These are phyloP conservation scores for Acacia concinna DNA, from an alignment of 331 rosid species.

Conservation along the genomic window DNA sequence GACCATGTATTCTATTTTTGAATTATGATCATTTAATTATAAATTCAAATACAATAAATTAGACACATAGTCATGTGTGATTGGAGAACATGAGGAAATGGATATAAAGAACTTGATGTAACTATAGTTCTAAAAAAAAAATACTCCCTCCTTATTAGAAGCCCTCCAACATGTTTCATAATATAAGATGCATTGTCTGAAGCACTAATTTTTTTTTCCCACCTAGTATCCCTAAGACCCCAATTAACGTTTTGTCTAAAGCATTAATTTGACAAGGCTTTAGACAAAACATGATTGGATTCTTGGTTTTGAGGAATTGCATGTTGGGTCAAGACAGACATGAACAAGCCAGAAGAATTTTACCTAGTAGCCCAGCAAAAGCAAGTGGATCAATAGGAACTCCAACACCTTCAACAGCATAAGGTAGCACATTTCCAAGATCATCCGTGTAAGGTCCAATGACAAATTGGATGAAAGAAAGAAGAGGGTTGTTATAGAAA, in stretches of 20 bases:
- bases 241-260: too few relatives aligned
- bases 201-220: too few relatives aligned
- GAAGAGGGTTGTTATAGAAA: slow-evolving; percentile 86
- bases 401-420: slow-evolving; percentile 97
- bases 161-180: not conserved
- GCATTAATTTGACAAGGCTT: too few relatives aligned
- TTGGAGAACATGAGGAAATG: too few relatives aligned
- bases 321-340: not conserved
- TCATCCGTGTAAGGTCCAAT: slow-evolving; percentile 95
- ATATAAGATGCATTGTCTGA: too few relatives aligned
- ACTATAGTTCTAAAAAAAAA: too few relatives aligned
- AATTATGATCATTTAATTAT: too few relatives aligned
- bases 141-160: not conserved
- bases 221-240: too few relatives aligned
- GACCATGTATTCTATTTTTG: too few relatives aligned
- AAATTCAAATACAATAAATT: too few relatives aligned
- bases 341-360: slow-evolving; percentile 8
- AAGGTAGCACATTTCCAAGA: slow-evolving; percentile 91
- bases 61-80: too few relatives aligned
- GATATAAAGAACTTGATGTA: too few relatives aligned
- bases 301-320: not conserved
- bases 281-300: not conserved
- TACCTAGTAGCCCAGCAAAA: slow-evolving; percentile 93
- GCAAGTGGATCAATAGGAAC: slow-evolving; percentile 98
- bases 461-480: slow-evolving; percentile 77